Base-by-base conservation (phyloP, 352 stramenopile species). In the Globisporangium orthogonon region DNA sequence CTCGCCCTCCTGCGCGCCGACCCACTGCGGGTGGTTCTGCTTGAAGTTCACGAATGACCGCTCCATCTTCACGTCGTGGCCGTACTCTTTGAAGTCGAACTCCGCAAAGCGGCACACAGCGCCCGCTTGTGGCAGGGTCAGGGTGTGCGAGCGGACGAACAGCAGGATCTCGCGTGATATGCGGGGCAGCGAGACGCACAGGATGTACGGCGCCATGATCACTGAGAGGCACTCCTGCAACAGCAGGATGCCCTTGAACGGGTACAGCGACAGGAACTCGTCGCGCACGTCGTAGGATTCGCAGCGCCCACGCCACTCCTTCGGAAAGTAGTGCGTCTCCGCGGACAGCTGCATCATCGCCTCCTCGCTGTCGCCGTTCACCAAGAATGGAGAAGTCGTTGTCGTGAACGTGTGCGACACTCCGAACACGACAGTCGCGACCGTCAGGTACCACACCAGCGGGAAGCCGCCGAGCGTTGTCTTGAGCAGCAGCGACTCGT, bases 21-120 rank as follows among this genome's bases (percentile, higher is more conserved):
- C 74, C 87, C 87, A 96, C 39, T 76, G 83, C 5, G 87, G 87
- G 62, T 96, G 86, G 50, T 94, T 94, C 54, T 91, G 83, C 64
- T 97, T 97, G 68, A 99, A 99, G 54, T 92, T 98, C 53, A 98
- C 87, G 64, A 98, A 98, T 44, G 86, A 97, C 45, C 96, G 98
- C 67, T 99, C 95, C 91, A 98, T 98, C 74, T 99, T 99, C 18
- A 67, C 56, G 54, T 95, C 89, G 63, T 97, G 89, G 28, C 83
- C 77, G 66, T 97, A 98, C 45, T 83, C 78, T 56, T 98, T 95
- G 66, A 99, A 98, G 68, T 99, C 95, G 71, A 99, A 99, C 50
- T 97, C 94, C 35, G 89, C 84, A 60, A 91, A 94, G 31, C 95
- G 94, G 70, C 96, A 98, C 11, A 99, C 90, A 29, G 97, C 87